phyloP scores from a whole-genome alignment of 2,329 filamentous ascomycete genomes.

The Pochonia chlamydosporia region DNA sequence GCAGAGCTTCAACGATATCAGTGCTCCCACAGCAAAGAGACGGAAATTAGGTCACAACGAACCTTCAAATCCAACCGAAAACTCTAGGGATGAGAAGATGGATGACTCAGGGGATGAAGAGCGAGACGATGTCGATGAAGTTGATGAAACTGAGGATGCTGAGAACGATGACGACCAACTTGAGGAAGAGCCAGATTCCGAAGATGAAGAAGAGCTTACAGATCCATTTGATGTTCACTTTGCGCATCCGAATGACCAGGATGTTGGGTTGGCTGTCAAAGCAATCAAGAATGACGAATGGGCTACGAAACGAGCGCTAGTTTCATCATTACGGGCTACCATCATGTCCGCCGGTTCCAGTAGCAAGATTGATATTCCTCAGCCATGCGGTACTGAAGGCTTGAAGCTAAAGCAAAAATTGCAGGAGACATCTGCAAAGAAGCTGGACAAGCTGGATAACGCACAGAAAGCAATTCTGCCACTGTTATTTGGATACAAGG shows the following conservation, averaged over 20 bases:
- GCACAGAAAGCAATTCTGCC: conserved; percentile 62
- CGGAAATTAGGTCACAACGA: conserved; percentile 45
- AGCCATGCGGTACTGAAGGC: conserved; percentile 54
- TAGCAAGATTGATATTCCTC: conserved; percentile 23
- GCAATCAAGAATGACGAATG: conserved; percentile 46
- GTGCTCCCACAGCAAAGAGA: conserved; percentile 45
- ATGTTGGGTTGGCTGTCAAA: conserved; percentile 48
- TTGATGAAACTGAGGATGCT: conserved; percentile 16
- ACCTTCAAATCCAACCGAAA: conserved; percentile 15
- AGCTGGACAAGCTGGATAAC: conserved; percentile 51
- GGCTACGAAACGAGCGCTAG: conserved; percentile 39
- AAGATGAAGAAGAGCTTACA: conserved; percentile 45
- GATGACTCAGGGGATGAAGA: conserved; percentile 36
- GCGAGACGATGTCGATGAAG: conserved; percentile 17
- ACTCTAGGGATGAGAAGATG: not conserved
- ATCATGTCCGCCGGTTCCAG: conserved; percentile 39
- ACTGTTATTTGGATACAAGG: conserved; percentile 74
- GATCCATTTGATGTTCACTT: conserved; percentile 85
- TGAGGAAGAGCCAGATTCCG: conserved; percentile 31
- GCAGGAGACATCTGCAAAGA: conserved; percentile 44
- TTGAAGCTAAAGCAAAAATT: conserved; percentile 56
- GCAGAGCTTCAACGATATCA: conserved; percentile 46
- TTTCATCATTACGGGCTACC: conserved; percentile 43
- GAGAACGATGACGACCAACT: conserved; percentile 10
- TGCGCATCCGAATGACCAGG: conserved; percentile 56